A percentile compares a stretch with the other conserved stretches of the same genome.
Evolutionary conservation across 768 basidiomycete genomes (phyloP).

Genomic region (Neoboletus brunneissimus): DNA sequence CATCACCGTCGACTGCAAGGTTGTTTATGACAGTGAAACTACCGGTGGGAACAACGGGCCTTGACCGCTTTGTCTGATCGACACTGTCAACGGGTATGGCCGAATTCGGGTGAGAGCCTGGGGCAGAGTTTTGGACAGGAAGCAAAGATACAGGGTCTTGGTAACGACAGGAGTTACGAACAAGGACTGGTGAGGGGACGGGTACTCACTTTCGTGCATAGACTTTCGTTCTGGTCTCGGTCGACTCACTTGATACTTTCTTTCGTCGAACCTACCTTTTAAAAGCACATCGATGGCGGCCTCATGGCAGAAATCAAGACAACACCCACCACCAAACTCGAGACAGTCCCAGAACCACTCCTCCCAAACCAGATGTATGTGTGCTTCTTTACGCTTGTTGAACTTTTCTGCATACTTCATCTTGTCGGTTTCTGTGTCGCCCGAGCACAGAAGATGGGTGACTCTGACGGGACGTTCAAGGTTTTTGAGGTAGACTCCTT

Average conservation of each 20-base stretch:
- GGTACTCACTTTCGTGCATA: conserved; percentile 20
- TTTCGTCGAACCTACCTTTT: conserved; percentile 64
- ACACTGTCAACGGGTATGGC: conserved; percentile 7
- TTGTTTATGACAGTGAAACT: conserved; percentile 22
- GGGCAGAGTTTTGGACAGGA: conserved; percentile 14
- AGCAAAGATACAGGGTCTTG: conserved; percentile 13
- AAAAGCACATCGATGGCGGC: neutral
- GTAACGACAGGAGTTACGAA: neutral
- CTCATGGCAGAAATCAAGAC: neutral
- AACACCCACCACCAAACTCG: conserved; percentile 58
- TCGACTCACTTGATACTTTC: conserved; percentile 51
- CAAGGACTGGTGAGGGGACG: neutral
- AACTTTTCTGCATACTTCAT: conserved; percentile 77
- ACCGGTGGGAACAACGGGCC: conserved; percentile 9
- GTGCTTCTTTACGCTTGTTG: conserved; percentile 63
- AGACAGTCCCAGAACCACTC: conserved; percentile 97
- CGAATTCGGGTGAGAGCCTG: conserved; percentile 13
- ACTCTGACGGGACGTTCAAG: conserved; percentile 76
- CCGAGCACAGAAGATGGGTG: conserved; percentile 82
- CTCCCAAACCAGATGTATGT: conserved; percentile 84
- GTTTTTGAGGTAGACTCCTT: conserved; percentile 70
- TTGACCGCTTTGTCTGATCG: conserved; percentile 22
- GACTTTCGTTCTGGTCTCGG: conserved; percentile 59
- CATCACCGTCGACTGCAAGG: conserved; percentile 27
- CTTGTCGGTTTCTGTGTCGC: conserved; percentile 66